These are phyloP conservation scores for Anastatica hierochuntica DNA, from an alignment of 345 rosid genomes.

Conservation along the genomic window DNA sequence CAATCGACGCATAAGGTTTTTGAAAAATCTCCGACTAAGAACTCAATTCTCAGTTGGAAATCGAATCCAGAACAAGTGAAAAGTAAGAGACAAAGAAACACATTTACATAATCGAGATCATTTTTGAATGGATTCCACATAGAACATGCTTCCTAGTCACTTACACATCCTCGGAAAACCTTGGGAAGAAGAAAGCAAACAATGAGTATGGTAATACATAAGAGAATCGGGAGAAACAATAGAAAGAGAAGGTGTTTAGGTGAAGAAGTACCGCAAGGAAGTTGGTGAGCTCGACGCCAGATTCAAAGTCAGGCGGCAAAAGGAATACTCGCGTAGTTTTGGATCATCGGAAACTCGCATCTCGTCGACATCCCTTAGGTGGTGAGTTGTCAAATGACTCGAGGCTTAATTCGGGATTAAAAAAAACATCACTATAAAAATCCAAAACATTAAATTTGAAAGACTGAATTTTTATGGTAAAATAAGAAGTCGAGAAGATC, in stretches of 20 bases:
- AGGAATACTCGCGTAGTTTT: slow-evolving; percentile 40
- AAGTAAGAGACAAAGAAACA: neutral
- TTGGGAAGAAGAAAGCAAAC: slow-evolving; percentile 10
- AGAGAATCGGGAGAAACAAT: neutral
- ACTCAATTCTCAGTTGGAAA: neutral
- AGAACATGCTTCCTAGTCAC: slow-evolving; percentile 53
- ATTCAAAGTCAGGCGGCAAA: slow-evolving; percentile 42
- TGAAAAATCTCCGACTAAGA: neutral
- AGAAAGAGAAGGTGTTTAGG: neutral
- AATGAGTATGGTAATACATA: neutral
- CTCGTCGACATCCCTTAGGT: slow-evolving; percentile 29
- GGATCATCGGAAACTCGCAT: slow-evolving; percentile 26
- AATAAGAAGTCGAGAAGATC: too few species aligned
- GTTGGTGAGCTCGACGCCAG: slow-evolving; percentile 53
- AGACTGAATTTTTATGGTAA: too few species aligned
- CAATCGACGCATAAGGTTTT: slow-evolving; percentile 7
- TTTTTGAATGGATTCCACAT: slow-evolving; percentile 59
- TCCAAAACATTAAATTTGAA: too few species aligned
- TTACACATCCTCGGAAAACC: slow-evolving; percentile 54
- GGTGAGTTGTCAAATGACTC: neutral
- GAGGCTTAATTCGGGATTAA: too few species aligned
- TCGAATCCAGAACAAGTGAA: neutral
- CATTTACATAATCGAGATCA: slow-evolving; percentile 80
- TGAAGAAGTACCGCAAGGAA: slow-evolving; percentile 54
- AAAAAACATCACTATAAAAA: too few species aligned